Evolutionary conservation across 768 basidiomycete species (phyloP), one percentile per base, ranked within the genome.

Genomic region (Suillus ampliporus): DNA sequence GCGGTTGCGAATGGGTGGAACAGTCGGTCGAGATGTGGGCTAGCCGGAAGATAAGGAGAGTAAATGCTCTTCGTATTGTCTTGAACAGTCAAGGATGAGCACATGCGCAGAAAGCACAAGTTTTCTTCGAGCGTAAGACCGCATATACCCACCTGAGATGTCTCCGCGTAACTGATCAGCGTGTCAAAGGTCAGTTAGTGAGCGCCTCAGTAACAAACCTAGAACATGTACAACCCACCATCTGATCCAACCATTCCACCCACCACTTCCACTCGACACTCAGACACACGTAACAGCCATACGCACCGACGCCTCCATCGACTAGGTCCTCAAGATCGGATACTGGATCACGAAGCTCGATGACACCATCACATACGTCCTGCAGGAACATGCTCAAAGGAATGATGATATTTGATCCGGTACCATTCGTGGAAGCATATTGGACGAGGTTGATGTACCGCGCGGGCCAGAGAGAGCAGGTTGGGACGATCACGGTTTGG

Each of bases 261-360:
- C 76, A 76, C 75, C 76, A 78, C 19, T 44, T 66, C 64, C 66
- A 65, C 52, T 76, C 77, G 3, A 78, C 50, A 19, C 57, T 59
- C 38, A 84, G 43, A 48, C 60, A 51, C 48, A 86, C 62, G 7
- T 65, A 69, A 73, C 80, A 79, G n/a, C 79, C 80, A 59, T 83
- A 74, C 8, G 77, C 73, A 26, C 59, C 64, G 35, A 75, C 63
- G 5, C 74, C 71, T 5, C 74, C 71, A 35, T 63, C 69, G 50
- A 85, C 64, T 38, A 87, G 72, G 26, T 76, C 64, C 3, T 64
- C 63, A 14, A 86, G 68, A 63, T 83, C 79, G 58, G 68, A 58
- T 13, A 65, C 50, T 17, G 78, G 71, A 62, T 84, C 71, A 64
- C 83, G 76, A 50, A 85, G 58, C 67, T 87, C 86, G 15, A 86